A percentile compares a stretch with the other conserved stretches of the same genome.
Conservation (phyloP, 2,329 filamentous ascomycete genomes). For the Delphinella strobiligena region DNA sequence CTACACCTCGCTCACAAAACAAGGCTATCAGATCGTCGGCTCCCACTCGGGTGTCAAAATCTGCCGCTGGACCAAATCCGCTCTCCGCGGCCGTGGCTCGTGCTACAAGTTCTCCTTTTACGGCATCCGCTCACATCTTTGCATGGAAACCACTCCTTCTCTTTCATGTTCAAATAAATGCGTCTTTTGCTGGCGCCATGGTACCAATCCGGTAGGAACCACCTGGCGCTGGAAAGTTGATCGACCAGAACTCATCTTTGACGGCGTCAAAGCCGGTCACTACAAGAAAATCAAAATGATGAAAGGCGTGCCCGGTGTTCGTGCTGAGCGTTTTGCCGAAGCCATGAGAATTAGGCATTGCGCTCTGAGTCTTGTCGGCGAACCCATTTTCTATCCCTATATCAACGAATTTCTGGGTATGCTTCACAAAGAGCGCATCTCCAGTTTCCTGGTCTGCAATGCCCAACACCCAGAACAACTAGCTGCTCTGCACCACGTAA, state of each 20-base stretch:
- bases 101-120: conserved; percentile 99
- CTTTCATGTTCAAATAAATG: conserved; percentile 97
- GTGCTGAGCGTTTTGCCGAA: conserved; percentile 83
- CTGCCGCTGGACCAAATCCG: conserved; percentile 96
- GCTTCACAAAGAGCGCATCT: conserved; percentile 77
- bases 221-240: conserved; percentile 96
- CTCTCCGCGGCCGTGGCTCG: conserved; percentile 79
- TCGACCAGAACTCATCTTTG: conserved; percentile 76
- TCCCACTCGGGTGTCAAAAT: conserved; percentile 96
- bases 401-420: conserved; percentile 85
- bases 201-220: conserved; percentile 91
- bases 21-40: conserved; percentile 91
- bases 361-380: conserved; percentile 80
- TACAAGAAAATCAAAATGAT: conserved; percentile 98
- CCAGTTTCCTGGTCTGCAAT: conserved; percentile 92
- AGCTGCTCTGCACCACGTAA: conserved; percentile 69
- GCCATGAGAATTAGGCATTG: conserved; percentile 91
- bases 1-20: conserved; percentile 79
- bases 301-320: conserved; percentile 82
- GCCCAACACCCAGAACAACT: conserved; percentile 92
- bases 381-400: conserved; percentile 97
- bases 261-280: conserved; percentile 80
- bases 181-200: conserved; percentile 97
- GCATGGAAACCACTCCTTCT: conserved; percentile 95
- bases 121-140: conserved; percentile 89